Conservation (phyloP, 495 filamentous ascomycete genomes). For the Penicillium daleae region DNA sequence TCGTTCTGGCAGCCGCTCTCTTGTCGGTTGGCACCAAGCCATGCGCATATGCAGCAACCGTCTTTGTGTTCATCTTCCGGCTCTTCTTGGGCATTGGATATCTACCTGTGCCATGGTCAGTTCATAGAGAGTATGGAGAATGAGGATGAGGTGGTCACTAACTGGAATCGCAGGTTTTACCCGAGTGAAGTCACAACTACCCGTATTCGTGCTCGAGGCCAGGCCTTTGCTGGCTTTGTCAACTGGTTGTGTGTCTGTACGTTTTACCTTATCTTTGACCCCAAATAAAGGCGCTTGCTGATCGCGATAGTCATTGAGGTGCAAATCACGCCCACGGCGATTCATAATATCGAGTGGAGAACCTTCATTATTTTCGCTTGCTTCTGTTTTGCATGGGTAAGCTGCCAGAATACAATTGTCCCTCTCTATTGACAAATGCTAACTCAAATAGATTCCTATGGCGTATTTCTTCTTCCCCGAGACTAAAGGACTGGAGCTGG, state of each 20-base stretch:
- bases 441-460: slow-evolving; percentile 64
- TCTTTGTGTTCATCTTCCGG: slow-evolving; percentile 54
- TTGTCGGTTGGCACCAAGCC: slow-evolving; percentile 31
- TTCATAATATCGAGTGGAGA: slow-evolving; percentile 61
- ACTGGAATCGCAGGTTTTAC: slow-evolving; percentile 61
- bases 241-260: slow-evolving; percentile 55
- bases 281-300: background rate
- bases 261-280: background rate
- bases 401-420: background rate
- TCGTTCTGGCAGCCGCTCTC: slow-evolving; percentile 36
- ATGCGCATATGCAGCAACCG: slow-evolving; percentile 44
- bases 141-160: slow-evolving; percentile 41
- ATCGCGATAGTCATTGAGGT: slow-evolving; percentile 46
- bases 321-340: slow-evolving; percentile 64
- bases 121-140: slow-evolving; percentile 42
- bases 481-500: slow-evolving; percentile 67
- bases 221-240: slow-evolving; percentile 44
- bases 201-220: slow-evolving; percentile 39
- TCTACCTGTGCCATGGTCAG: slow-evolving; percentile 56
- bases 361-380: slow-evolving; percentile 69
- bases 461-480: slow-evolving; percentile 70
- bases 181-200: slow-evolving; percentile 64
- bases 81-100: slow-evolving; percentile 51
- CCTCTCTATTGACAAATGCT: background rate
- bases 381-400: slow-evolving; percentile 33